These are phyloP conservation scores for Stagonosporopsis vannaccii DNA, from an alignment of 2,329 filamentous ascomycete genomes.

Conservation along the genomic window DNA sequence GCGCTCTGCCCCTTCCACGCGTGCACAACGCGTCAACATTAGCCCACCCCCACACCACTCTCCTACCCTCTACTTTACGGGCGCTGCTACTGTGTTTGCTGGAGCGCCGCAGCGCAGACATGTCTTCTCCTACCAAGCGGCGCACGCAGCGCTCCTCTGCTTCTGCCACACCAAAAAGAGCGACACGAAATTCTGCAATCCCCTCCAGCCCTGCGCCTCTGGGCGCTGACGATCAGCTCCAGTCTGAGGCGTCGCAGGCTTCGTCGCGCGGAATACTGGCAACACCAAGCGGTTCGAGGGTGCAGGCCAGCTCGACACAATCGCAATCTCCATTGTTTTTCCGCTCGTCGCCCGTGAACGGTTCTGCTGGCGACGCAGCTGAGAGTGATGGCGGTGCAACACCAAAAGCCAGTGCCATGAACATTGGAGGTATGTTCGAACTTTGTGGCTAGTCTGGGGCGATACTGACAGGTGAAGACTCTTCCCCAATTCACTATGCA, in stretches of 20 bases:
- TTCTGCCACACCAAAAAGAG: conserved; percentile 63
- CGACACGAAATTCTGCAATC: conserved; percentile 61
- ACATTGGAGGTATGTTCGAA: conserved; percentile 66
- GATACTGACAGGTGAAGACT: conserved; percentile 65
- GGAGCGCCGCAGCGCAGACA: conserved; percentile 40
- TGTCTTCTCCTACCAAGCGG: conserved; percentile 69
- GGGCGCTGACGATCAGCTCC: conserved; percentile 54
- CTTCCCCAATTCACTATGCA: conserved; percentile 90
- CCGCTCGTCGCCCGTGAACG: conserved; percentile 65
- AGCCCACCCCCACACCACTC: conserved; percentile 26
- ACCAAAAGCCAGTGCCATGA: conserved; percentile 69
- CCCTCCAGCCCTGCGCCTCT: conserved; percentile 59
- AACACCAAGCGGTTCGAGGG: conserved; percentile 57
- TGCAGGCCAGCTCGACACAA: conserved; percentile 56
- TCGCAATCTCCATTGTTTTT: conserved; percentile 89
- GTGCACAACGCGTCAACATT: conserved; percentile 31
- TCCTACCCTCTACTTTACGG: background rate
- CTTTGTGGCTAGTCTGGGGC: background rate
- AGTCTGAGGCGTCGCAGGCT: conserved; percentile 51
- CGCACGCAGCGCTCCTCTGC: conserved; percentile 63
- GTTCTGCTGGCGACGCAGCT: conserved; percentile 52
- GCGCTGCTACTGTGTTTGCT: conserved; percentile 6
- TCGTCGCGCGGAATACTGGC: conserved; percentile 49
- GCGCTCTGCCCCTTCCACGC: conserved; percentile 34
- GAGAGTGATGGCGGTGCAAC: conserved; percentile 71